Percentiles rank a stretch among this genome's conserved stretches.
Conservation (phyloP, 2,329 filamentous ascomycete species). For the Fusarium multiceps region DNA sequence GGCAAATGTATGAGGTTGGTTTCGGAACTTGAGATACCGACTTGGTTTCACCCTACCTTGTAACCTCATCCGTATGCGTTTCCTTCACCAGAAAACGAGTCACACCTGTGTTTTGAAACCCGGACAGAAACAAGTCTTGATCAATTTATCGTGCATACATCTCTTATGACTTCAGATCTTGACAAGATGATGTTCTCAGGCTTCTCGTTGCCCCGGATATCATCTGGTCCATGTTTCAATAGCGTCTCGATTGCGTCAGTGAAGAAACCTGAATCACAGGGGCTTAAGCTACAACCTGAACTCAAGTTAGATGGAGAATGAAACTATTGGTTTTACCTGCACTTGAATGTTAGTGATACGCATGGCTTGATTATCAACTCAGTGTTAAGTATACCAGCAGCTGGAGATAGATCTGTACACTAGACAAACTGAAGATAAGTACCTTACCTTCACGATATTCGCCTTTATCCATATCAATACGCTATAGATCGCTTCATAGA, state of each 20-base stretch:
- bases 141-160: neutral
- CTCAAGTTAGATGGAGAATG: neutral
- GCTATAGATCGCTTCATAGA: neutral
- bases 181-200: neutral
- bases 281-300: no score
- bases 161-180: neutral
- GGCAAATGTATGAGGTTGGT: conserved; percentile 1
- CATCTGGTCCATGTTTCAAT: neutral
- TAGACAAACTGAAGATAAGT: neutral
- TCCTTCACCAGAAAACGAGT: neutral
- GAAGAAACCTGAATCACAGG: neutral
- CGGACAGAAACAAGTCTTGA: neutral
- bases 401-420: neutral
- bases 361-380: neutral
- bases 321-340: neutral
- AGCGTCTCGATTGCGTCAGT: neutral
- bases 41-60: neutral
- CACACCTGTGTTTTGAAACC: neutral
- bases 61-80: neutral
- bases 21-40: conserved; percentile 8
- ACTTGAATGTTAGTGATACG: neutral
- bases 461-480: neutral
- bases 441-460: neutral
- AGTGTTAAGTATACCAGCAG: neutral
- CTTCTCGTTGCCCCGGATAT: neutral